phyloP scores from a whole-genome alignment of 208 protist species.

The Angomonas desouzai region DNA sequence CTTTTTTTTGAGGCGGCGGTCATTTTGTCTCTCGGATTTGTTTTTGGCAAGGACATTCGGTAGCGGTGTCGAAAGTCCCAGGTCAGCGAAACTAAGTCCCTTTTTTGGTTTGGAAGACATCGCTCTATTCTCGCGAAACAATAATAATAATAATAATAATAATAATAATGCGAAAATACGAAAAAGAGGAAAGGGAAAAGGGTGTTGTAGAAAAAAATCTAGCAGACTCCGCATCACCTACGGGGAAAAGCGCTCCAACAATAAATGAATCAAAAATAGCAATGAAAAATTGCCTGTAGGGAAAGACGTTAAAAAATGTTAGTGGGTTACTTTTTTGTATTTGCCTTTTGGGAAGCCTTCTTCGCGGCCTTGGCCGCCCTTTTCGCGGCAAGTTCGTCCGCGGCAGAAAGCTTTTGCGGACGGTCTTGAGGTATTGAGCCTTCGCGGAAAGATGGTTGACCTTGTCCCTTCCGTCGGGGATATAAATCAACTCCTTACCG shows the following conservation, averaged over 20 bases:
- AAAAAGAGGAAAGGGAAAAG: too few relatives aligned
- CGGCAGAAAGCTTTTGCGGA: conserved; percentile 59
- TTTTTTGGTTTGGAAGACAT: conserved; percentile 43
- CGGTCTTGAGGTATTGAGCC: conserved; percentile 85
- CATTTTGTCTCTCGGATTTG: conserved; percentile 44
- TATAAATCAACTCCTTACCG: conserved; percentile 69
- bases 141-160: too few relatives aligned
- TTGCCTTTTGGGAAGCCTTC: conserved; percentile 74
- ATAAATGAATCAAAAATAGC: too few relatives aligned
- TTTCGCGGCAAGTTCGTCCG: conserved; percentile 79
- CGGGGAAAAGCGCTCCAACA: too few relatives aligned
- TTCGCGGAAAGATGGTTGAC: conserved; percentile 89
- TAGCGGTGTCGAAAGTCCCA: conserved; percentile 72
- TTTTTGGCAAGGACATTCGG: conserved; percentile 58
- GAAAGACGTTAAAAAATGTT: neutral
- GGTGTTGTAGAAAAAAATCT: too few relatives aligned
- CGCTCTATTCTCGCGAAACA: too few relatives aligned
- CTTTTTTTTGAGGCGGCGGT: conserved; percentile 66
- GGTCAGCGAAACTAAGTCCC: conserved; percentile 69
- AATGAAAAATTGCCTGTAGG: neutral
- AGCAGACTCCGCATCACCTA: too few relatives aligned
- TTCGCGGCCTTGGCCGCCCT: conserved; percentile 83
- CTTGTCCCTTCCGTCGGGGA: conserved; percentile 89
- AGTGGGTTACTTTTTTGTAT: conserved; percentile 1
- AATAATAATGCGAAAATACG: conserved; percentile 13